phyloP scores from a whole-genome alignment of 352 stramenopile genomes.

The Phytopythium boreale region DNA sequence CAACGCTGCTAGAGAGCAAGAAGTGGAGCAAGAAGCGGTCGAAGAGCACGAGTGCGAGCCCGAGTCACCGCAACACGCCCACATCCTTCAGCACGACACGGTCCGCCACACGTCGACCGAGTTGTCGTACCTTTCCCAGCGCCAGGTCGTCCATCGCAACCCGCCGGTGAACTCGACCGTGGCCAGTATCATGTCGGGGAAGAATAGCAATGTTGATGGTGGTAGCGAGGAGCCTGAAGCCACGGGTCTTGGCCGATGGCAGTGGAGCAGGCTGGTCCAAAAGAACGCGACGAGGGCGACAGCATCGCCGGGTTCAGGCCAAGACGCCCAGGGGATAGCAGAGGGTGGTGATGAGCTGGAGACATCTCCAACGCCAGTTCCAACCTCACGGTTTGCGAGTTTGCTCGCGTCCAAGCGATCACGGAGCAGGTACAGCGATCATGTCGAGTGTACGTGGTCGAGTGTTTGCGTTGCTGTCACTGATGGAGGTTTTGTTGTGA shows the following conservation, averaged over 20 bases:
- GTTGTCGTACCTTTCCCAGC: constrained; percentile 72
- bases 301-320: constrained; percentile 10
- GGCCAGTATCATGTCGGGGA: constrained; percentile 11
- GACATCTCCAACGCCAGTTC: neutral
- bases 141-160: constrained; percentile 74
- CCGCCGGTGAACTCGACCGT: constrained; percentile 39
- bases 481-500: neutral
- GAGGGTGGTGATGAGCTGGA: neutral
- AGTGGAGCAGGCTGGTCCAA: constrained; percentile 59
- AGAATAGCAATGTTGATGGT: constrained; percentile 37
- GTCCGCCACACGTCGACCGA: constrained; percentile 63
- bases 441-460: neutral
- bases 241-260: constrained; percentile 55
- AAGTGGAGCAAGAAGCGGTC: constrained; percentile 26
- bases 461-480: neutral
- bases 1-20: constrained; percentile 32
- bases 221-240: constrained; percentile 16
- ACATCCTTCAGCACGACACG: constrained; percentile 42
- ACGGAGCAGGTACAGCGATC: neutral
- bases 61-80: constrained; percentile 4
- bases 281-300: constrained; percentile 23
- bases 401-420: neutral
- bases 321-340: constrained; percentile 10
- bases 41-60: constrained; percentile 26
- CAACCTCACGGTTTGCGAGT: neutral